Percentiles rank a stretch among this genome's conserved stretches.
Conservation (phyloP, 139 green algal genomes). For the Spirogloea muscicola region DNA sequence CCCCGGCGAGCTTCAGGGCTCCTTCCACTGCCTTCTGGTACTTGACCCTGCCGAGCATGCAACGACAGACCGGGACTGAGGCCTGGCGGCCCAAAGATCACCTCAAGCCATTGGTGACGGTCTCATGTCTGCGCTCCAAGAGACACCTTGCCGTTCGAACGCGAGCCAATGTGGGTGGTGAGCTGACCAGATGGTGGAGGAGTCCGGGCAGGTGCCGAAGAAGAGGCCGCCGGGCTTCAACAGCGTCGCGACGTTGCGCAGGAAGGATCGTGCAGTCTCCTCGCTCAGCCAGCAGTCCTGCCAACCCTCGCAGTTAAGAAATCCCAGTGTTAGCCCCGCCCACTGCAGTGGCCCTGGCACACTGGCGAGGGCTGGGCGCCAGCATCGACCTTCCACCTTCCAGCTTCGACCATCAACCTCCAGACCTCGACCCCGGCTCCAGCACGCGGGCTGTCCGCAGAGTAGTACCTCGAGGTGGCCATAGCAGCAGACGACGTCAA, state of each 20-base stretch:
- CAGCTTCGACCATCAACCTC: neutral
- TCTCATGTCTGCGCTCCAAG: neutral
- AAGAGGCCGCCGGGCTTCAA: constrained; percentile 33
- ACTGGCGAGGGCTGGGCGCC: neutral
- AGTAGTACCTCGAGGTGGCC: constrained; percentile 2
- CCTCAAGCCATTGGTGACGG: neutral
- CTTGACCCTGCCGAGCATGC: constrained; percentile 15
- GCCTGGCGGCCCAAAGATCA: neutral
- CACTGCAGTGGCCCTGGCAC: neutral
- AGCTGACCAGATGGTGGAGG: constrained; percentile 35
- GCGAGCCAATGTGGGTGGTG: neutral
- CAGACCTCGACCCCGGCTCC: neutral
- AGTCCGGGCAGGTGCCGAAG: constrained; percentile 39
- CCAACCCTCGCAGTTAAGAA: neutral
- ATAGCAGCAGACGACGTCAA: constrained; percentile 16
- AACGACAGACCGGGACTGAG: too few relatives aligned
- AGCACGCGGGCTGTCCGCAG: neutral
- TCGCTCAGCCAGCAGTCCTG: constrained; percentile 42
- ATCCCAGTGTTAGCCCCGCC: neutral
- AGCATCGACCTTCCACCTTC: neutral
- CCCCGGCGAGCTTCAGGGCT: neutral
- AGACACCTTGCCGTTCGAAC: neutral
- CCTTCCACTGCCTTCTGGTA: constrained; percentile 16
- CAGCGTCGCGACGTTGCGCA: constrained; percentile 29
- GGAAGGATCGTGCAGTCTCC: constrained; percentile 9